Percentiles rank a stretch among this genome's conserved stretches.
Conservation (phyloP, 306 rosid species). For the Prunus campanulata region DNA sequence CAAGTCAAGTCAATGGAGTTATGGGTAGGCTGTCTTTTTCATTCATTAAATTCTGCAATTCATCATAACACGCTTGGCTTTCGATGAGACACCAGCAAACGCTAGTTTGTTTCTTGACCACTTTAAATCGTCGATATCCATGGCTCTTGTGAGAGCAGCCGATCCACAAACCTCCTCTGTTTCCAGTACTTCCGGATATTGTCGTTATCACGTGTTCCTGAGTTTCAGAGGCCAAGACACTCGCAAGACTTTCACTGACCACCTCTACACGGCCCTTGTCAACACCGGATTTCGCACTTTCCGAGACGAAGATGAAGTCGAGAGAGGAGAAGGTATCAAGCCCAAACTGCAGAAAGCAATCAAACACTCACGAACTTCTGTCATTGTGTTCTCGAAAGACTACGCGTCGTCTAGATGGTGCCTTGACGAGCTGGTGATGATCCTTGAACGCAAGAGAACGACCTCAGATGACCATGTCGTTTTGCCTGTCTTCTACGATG, state of each 20-base stretch:
- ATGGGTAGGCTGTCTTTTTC: too few relatives aligned
- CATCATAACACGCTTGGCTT: too few relatives aligned
- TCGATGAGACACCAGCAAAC: too few relatives aligned
- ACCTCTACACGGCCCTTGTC: neutral
- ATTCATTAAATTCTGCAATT: too few relatives aligned
- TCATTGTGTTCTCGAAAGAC: neutral
- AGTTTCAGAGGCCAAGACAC: conserved; percentile 8
- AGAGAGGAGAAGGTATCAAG: neutral
- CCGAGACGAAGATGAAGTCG: neutral
- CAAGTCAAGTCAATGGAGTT: too few relatives aligned
- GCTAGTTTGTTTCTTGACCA: neutral
- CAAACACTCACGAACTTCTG: neutral
- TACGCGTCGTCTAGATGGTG: neutral
- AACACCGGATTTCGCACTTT: neutral
- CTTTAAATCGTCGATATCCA: neutral
- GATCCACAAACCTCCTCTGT: neutral
- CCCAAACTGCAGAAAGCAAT: neutral
- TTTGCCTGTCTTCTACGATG: neutral
- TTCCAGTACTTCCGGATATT: too few relatives aligned
- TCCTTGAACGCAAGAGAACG: neutral
- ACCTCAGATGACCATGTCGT: neutral
- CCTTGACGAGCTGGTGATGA: conserved; percentile 7
- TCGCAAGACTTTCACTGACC: neutral
- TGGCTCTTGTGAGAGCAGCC: neutral
- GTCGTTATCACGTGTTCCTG: neutral